A percentile compares a stretch with the other conserved stretches of the same genome.
Conservation (phyloP, 768 basidiomycete genomes). For the Boletus rubropictus region DNA sequence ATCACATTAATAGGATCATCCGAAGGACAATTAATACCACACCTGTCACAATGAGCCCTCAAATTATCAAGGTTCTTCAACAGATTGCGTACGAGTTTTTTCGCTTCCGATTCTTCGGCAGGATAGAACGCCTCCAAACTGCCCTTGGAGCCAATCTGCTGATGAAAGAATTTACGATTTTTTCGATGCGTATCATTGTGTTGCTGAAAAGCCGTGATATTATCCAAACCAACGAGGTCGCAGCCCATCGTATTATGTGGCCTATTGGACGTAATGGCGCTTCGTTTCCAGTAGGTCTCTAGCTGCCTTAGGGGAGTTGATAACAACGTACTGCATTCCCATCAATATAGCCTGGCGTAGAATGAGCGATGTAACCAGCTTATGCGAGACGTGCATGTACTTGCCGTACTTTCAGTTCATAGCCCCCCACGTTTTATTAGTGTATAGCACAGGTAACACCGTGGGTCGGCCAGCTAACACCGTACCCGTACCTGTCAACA, state of each 20-base stretch:
- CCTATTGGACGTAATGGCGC: conserved; percentile 4
- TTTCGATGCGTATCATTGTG: conserved; percentile 5
- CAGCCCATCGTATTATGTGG: conserved; percentile 8
- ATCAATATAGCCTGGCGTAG: conserved; percentile 27
- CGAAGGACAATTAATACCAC: neutral
- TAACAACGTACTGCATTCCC: conserved; percentile 41
- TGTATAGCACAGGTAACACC: too few relatives aligned
- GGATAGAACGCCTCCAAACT: conserved; percentile 3
- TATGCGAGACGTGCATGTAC: conserved; percentile 6
- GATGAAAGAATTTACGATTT: conserved; percentile 6
- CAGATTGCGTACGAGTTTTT: conserved; percentile 1
- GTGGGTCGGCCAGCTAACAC: too few relatives aligned
- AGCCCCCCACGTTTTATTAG: conserved; percentile 44
- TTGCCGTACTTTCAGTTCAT: conserved; percentile 40
- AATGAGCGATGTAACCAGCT: neutral
- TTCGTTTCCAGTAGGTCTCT: conserved; percentile 14
- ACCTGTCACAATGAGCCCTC: neutral
- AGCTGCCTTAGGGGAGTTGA: conserved; percentile 40
- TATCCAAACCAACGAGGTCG: conserved; percentile 19
- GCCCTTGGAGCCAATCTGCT: conserved; percentile 6
- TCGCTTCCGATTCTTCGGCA: conserved; percentile 3
- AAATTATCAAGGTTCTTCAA: conserved; percentile 1
- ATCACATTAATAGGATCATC: neutral
- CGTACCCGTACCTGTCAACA: too few relatives aligned
- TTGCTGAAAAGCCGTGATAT: conserved; percentile 2